phyloP scores from a whole-genome alignment of 2,329 filamentous ascomycete genomes.

The Eutypa lata region DNA sequence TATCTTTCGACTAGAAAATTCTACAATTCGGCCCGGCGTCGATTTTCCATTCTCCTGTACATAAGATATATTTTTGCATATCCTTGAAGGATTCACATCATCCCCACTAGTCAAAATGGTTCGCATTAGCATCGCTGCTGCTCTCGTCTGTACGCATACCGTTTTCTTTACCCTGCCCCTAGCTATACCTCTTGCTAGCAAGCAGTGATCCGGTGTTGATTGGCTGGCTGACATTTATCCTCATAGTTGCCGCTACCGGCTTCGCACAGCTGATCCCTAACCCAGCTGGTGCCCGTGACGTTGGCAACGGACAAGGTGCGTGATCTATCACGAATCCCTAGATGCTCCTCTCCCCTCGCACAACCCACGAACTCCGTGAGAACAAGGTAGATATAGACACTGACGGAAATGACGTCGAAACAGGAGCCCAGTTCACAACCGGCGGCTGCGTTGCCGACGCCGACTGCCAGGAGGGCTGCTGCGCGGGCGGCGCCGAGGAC shows the following conservation, averaged over 20 bases:
- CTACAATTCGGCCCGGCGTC: constrained; percentile 15
- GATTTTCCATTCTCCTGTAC: constrained; percentile 2
- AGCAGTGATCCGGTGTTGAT: too few relatives aligned
- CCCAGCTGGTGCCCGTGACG: constrained; percentile 30
- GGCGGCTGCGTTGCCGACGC: constrained; percentile 33
- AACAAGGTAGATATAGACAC: too few relatives aligned
- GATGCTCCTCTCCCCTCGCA: too few relatives aligned
- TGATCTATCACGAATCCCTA: too few relatives aligned
- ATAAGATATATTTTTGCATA: constrained; percentile 4
- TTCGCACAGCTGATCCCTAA: constrained; percentile 31
- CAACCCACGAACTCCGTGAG: neutral
- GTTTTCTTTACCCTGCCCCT: neutral
- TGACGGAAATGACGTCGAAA: neutral
- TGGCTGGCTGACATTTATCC: neutral
- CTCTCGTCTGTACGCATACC: constrained; percentile 25
- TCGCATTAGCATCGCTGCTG: constrained; percentile 25
- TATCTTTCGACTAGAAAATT: neutral
- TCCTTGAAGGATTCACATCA: constrained; percentile 6
- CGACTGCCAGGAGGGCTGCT: constrained; percentile 32
- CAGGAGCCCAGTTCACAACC: constrained; percentile 33
- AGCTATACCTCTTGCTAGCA: neutral
- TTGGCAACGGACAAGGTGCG: constrained; percentile 28
- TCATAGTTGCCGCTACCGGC: constrained; percentile 25
- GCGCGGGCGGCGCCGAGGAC: constrained; percentile 25
- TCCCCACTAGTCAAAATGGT: constrained; percentile 29